Conservation (phyloP, 768 basidiomycete species). For the Albatrellus ellisii region DNA sequence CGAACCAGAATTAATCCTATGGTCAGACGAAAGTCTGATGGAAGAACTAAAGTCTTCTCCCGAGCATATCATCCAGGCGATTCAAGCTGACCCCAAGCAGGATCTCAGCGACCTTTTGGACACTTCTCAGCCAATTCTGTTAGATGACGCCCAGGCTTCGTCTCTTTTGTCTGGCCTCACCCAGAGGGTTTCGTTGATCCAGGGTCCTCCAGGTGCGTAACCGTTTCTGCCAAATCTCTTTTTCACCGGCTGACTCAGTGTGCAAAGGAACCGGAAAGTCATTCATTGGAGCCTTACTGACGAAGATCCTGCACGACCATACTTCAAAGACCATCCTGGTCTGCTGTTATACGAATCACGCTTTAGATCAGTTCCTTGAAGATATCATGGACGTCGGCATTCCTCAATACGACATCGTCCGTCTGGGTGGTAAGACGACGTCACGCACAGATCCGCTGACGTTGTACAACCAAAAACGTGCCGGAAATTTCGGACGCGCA, state of each 20-base stretch:
- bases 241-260: neutral
- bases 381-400: conserved; percentile 52
- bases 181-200: conserved; percentile 46
- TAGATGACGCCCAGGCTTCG: conserved; percentile 37
- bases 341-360: conserved; percentile 66
- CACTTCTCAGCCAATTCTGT: conserved; percentile 26
- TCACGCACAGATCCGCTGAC: conserved; percentile 30
- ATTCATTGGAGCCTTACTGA: conserved; percentile 55
- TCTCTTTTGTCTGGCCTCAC: conserved; percentile 39
- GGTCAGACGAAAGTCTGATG: conserved; percentile 24
- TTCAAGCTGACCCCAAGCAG: conserved; percentile 21
- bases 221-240: neutral
- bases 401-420: conserved; percentile 32
- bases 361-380: conserved; percentile 56
- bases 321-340: conserved; percentile 43
- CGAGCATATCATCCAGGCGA: conserved; percentile 16
- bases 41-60: conserved; percentile 10
- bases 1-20: conserved; percentile 37
- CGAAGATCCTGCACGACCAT: conserved; percentile 41
- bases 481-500: conserved; percentile 15
- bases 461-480: conserved; percentile 26
- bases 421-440: conserved; percentile 45
- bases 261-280: conserved; percentile 58
- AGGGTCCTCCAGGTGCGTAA: conserved; percentile 54
- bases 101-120: conserved; percentile 29